These are phyloP conservation scores for Entomortierella chlamydospora DNA, from an alignment of 192 early-diverging fungal species.

Conservation along the genomic window DNA sequence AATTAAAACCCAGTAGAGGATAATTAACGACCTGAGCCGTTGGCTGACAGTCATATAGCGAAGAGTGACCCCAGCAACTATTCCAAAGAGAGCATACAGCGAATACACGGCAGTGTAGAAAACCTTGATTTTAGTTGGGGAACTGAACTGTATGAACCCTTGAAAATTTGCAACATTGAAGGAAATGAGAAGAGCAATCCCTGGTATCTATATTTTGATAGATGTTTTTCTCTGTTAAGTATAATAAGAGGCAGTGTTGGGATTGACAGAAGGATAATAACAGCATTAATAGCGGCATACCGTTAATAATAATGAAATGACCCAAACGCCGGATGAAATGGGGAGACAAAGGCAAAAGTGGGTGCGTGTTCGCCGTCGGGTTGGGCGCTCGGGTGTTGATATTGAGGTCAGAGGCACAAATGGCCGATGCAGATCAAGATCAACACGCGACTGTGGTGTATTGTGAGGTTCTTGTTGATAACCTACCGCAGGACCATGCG, in stretches of 20 bases:
- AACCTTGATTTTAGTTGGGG: slow-evolving; percentile 24
- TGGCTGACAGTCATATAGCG: background rate
- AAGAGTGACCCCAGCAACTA: slow-evolving; percentile 1
- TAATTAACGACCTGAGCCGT: slow-evolving; percentile 21
- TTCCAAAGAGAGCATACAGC: slow-evolving; percentile 27
- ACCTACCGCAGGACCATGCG: background rate
- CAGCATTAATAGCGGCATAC: background rate
- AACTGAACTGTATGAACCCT: slow-evolving; percentile 20
- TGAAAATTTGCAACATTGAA: slow-evolving; percentile 29
- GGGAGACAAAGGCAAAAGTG: slow-evolving; percentile 36
- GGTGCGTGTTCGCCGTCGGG: background rate
- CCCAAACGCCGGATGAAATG: slow-evolving; percentile 18
- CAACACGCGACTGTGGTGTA: no score
- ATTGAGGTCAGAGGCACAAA: background rate
- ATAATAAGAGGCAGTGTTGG: background rate
- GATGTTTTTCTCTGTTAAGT: background rate
- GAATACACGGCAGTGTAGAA: slow-evolving; percentile 30
- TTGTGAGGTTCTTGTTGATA: no score
- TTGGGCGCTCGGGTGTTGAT: background rate
- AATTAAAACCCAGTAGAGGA: slow-evolving; percentile 44
- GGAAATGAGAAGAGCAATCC: slow-evolving; percentile 15
- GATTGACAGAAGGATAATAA: background rate
- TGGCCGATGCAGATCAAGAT: background rate
- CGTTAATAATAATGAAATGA: slow-evolving; percentile 8
- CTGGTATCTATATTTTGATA: slow-evolving; percentile 28